phyloP scores from a whole-genome alignment of 805 yeast genomes.

The Wickerhamiella qilinensis region DNA sequence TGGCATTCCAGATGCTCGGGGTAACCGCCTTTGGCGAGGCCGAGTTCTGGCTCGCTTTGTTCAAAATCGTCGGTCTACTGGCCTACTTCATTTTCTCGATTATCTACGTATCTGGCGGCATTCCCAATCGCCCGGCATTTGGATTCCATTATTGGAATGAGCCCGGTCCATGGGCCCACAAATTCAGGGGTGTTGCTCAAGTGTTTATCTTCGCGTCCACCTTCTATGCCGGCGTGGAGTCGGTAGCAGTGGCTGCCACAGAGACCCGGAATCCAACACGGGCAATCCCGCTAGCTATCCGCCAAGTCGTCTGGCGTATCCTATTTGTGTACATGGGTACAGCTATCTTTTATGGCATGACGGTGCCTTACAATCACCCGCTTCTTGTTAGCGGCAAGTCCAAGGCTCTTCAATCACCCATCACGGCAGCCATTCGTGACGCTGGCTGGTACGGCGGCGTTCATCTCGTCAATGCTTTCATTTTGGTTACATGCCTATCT shows the following conservation, averaged over 20 bases:
- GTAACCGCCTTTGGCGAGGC: conserved; percentile 46
- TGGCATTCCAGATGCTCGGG: conserved; percentile 32
- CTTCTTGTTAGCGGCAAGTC: conserved; percentile 26
- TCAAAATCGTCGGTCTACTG: conserved; percentile 40
- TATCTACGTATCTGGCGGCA: conserved; percentile 40
- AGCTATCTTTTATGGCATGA: conserved; percentile 41
- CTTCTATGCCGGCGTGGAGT: conserved; percentile 43
- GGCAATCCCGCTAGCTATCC: conserved; percentile 46
- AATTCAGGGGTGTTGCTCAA: conserved; percentile 29
- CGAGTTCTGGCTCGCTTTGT: conserved; percentile 40
- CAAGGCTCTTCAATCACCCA: conserved; percentile 34
- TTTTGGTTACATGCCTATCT: conserved; percentile 45
- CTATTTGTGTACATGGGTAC: conserved; percentile 40
- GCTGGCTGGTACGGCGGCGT: conserved; percentile 39
- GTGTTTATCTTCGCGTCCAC: conserved; percentile 46
- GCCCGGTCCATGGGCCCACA: conserved; percentile 31
- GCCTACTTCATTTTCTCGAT: conserved; percentile 42
- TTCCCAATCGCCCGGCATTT: conserved; percentile 34
- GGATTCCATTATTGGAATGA: conserved; percentile 45
- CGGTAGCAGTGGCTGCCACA: conserved; percentile 47
- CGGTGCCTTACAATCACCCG: conserved; percentile 41
- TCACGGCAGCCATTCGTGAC: conserved; percentile 31
- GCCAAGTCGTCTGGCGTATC: conserved; percentile 42
- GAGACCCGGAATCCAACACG: conserved; percentile 44
- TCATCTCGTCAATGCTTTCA: conserved; percentile 44